Evolutionary conservation across 2,329 filamentous ascomycete species (phyloP).

Genomic region (Trichoderma sp.): DNA sequence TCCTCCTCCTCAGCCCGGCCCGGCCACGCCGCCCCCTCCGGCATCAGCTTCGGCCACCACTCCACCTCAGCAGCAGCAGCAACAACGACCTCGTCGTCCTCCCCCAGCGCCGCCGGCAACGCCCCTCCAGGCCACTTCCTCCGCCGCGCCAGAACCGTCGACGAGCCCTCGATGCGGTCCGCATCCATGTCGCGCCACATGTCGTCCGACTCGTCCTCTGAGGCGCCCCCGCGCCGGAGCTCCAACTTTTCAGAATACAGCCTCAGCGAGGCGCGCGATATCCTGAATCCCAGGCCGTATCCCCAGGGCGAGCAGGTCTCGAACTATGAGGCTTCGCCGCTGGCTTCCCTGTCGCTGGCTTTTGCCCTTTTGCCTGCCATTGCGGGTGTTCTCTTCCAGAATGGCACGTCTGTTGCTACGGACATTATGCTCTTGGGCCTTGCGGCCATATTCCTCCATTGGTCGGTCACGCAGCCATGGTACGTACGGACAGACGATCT

Average conservation of each 20-base stretch:
- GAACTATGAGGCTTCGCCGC: constrained; percentile 62
- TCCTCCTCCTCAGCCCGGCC: constrained; percentile 14
- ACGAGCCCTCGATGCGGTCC: constrained; percentile 38
- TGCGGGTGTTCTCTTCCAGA: constrained; percentile 80
- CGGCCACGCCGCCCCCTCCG: constrained; percentile 24
- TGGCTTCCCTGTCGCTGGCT: constrained; percentile 78
- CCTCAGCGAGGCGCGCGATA: constrained; percentile 67
- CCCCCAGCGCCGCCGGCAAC: not conserved
- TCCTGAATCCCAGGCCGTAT: constrained; percentile 58
- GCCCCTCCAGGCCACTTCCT: constrained; percentile 42
- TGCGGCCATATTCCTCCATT: constrained; percentile 85
- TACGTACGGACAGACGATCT: constrained; percentile 44
- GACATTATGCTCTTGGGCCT: constrained; percentile 80
- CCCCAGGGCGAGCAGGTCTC: constrained; percentile 42
- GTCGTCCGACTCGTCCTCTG: constrained; percentile 37
- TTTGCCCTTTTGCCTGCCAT: constrained; percentile 84
- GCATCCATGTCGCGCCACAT: constrained; percentile 31
- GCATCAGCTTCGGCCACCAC: constrained; percentile 18
- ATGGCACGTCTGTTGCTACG: constrained; percentile 80
- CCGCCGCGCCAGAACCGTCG: constrained; percentile 48
- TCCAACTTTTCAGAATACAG: constrained; percentile 79
- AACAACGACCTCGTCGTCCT: not conserved
- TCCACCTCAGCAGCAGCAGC: not conserved
- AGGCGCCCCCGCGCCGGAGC: constrained; percentile 61
- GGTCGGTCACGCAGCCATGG: constrained; percentile 90